A percentile compares a stretch with the other conserved stretches of the same genome.
Conservation (phyloP, 129 eudicot genomes). For the Lonicera japonica region DNA sequence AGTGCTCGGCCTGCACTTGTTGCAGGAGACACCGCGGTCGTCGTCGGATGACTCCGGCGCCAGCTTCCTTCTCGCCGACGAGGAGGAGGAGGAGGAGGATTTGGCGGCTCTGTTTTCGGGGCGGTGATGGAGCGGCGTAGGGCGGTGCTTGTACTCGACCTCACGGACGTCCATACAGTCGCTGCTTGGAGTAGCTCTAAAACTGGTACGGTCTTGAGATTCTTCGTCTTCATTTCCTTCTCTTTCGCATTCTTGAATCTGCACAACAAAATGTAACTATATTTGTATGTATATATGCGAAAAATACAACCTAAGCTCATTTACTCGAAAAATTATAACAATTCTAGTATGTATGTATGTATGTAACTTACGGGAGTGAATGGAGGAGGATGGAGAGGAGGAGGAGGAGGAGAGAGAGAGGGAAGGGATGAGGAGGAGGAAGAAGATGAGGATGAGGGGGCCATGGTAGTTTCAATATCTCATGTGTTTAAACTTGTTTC, state of each 20-base stretch:
- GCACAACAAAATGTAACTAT: too few species aligned
- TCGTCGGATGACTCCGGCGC: constrained; percentile 31
- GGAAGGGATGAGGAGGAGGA: constrained; percentile 46
- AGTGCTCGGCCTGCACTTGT: constrained; percentile 77
- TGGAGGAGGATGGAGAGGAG: constrained; percentile 53
- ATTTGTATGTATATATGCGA: too few species aligned
- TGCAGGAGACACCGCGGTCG: constrained; percentile 58
- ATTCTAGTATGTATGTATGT: too few species aligned
- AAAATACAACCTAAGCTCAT: too few species aligned
- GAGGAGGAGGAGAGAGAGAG: constrained; percentile 40
- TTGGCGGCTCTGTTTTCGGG: constrained; percentile 21
- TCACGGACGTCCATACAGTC: constrained; percentile 22
- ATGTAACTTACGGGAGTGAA: constrained; percentile 74
- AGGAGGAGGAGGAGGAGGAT: too few species aligned
- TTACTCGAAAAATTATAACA: too few species aligned
- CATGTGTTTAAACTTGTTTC: too few species aligned
- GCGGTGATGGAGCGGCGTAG: constrained; percentile 50
- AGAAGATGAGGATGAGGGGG: constrained; percentile 49
- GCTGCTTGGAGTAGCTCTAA: constrained; percentile 35
- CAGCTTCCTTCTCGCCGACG: constrained; percentile 22
- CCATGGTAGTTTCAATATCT: constrained; percentile 28
- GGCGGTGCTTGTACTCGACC: constrained; percentile 36
- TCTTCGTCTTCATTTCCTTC: constrained; percentile 69
- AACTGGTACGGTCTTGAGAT: constrained; percentile 38
- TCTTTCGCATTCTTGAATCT: constrained; percentile 67